phyloP scores from a whole-genome alignment of 768 basidiomycete species.

The Suillus tomentosus region DNA sequence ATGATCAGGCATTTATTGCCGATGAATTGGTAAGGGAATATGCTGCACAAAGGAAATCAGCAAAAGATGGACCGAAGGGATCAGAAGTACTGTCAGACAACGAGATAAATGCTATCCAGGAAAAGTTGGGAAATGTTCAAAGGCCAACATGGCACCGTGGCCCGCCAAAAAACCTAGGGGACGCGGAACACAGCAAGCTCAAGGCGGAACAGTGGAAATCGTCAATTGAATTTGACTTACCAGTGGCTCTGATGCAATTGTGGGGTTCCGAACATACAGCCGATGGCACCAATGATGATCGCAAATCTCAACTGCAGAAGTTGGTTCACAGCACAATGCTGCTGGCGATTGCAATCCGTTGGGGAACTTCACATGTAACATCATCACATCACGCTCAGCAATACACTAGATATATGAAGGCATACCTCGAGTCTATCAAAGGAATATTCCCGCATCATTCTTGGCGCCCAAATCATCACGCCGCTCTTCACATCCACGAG shows the following conservation, averaged over 20 bases:
- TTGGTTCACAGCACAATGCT: conserved; percentile 31
- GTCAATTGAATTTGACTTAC: conserved; percentile 8
- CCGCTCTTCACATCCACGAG: conserved; percentile 31
- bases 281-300: background rate
- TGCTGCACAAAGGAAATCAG: too few relatives aligned
- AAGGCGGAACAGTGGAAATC: conserved; percentile 38
- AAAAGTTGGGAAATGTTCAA: too few relatives aligned
- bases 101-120: too few relatives aligned
- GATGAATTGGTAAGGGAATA: too few relatives aligned
- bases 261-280: conserved; percentile 22
- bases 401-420: conserved; percentile 25
- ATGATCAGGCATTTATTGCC: too few relatives aligned
- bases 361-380: conserved; percentile 22
- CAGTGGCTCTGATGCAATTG: conserved; percentile 30
- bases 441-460: conserved; percentile 21
- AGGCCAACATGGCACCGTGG: too few relatives aligned
- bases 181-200: conserved; percentile 32
- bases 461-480: conserved; percentile 34
- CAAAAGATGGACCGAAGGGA: too few relatives aligned
- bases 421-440: conserved; percentile 21
- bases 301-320: conserved; percentile 9
- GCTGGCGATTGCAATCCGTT: conserved; percentile 29
- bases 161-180: too few relatives aligned
- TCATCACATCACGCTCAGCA: conserved; percentile 17
- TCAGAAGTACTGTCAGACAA: too few relatives aligned